These are phyloP conservation scores for Nemania diffusa DNA, from an alignment of 2,329 filamentous ascomycete genomes.

Conservation along the genomic window DNA sequence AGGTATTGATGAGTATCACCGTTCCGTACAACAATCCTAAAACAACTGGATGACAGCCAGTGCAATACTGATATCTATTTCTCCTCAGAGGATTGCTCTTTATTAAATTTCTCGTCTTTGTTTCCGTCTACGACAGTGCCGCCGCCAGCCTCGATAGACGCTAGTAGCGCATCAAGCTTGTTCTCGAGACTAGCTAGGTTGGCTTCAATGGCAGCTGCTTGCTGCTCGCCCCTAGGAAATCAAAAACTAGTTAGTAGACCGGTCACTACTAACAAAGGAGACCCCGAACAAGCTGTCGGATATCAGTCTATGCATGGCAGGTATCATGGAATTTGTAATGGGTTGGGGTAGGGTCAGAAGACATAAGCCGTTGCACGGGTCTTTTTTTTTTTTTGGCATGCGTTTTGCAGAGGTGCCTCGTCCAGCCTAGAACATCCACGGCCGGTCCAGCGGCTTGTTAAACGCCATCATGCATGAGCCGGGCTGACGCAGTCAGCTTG, in stretches of 20 bases:
- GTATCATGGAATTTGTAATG: constrained; percentile 4
- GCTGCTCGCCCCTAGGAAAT: constrained; percentile 48
- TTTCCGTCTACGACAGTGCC: constrained; percentile 4
- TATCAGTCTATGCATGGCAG: no score
- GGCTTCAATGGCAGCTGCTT: constrained; percentile 48
- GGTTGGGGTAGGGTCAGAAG: constrained; percentile 6
- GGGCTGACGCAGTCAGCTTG: constrained; percentile 22
- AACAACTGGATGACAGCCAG: background rate
- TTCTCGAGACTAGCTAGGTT: constrained; percentile 48
- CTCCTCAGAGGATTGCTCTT: constrained; percentile 9
- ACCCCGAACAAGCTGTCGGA: background rate
- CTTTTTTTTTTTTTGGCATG: background rate
- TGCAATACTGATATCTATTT: constrained; percentile 10
- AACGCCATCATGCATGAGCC: constrained; percentile 8
- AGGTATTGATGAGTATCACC: background rate
- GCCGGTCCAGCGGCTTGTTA: constrained; percentile 10
- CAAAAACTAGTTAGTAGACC: constrained; percentile 23
- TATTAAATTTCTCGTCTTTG: constrained; percentile 13
- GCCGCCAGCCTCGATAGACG: constrained; percentile 42
- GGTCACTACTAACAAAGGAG: background rate
- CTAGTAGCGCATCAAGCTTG: constrained; percentile 50
- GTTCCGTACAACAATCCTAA: background rate
- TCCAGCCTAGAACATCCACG: constrained; percentile 13
- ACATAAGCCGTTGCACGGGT: background rate
- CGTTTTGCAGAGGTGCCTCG: background rate